Evolutionary conservation across 2,329 filamentous ascomycete genomes (phyloP).

Genomic region (Fusarium nisikadoi): DNA sequence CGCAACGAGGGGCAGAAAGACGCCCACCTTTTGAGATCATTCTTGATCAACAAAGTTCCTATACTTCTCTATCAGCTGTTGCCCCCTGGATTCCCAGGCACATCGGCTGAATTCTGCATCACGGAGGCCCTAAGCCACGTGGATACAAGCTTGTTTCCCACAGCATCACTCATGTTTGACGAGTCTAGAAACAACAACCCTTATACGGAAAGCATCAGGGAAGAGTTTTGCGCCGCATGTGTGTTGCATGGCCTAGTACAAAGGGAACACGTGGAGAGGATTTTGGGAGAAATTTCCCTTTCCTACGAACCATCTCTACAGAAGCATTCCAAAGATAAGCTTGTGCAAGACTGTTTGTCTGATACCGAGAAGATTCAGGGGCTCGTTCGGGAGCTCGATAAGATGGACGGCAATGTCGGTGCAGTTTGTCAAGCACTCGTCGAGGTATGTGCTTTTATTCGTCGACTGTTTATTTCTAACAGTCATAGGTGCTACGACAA

Average conservation of each 20-base stretch:
- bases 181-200: constrained; percentile 67
- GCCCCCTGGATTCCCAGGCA: constrained; percentile 77
- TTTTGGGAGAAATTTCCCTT: constrained; percentile 87
- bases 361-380: constrained; percentile 81
- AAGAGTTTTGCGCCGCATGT: constrained; percentile 90
- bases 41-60: constrained; percentile 77
- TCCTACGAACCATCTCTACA: constrained; percentile 79
- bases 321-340: constrained; percentile 79
- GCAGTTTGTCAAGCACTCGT: constrained; percentile 83
- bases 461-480: background rate
- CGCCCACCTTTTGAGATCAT: constrained; percentile 84
- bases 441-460: constrained; percentile 61
- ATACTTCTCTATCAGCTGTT: constrained; percentile 64
- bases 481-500: constrained; percentile 70
- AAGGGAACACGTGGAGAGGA: constrained; percentile 78
- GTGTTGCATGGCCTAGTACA: constrained; percentile 87
- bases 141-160: constrained; percentile 80
- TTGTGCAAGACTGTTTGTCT: constrained; percentile 80
- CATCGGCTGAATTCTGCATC: constrained; percentile 77
- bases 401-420: constrained; percentile 90
- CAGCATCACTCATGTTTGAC: constrained; percentile 68
- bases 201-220: constrained; percentile 67
- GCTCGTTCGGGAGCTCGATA: constrained; percentile 83
- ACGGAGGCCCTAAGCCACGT: constrained; percentile 80
- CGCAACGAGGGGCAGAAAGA: constrained; percentile 65